Conservation (phyloP, 306 rosid genomes). For the Erythrophleum fordii region DNA sequence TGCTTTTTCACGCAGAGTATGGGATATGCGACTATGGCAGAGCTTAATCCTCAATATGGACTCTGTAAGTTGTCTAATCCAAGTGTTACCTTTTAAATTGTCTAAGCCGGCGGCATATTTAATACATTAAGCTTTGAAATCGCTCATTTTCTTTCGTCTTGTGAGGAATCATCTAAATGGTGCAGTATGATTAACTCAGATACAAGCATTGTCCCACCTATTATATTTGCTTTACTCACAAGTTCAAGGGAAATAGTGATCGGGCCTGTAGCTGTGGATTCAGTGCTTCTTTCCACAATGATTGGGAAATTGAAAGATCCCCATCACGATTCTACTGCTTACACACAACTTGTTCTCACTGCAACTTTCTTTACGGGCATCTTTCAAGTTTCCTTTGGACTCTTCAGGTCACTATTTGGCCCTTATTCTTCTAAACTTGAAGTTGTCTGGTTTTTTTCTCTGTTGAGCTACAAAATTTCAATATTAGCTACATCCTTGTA, state of each 20-base stretch:
- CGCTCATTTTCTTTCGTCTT: not conserved
- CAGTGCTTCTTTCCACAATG: not conserved
- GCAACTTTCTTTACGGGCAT: not conserved
- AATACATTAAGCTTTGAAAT: not conserved
- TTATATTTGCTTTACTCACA: not conserved
- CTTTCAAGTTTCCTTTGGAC: not conserved
- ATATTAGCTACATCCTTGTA: too few relatives aligned
- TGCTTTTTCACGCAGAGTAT: conserved; percentile 31
- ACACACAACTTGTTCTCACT: not conserved
- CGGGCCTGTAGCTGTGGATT: not conserved
- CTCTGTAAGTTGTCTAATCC: conserved; percentile 40
- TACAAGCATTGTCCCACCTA: conserved; percentile 1
- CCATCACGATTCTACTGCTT: not conserved
- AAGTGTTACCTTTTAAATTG: not conserved
- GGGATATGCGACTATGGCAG: conserved; percentile 50
- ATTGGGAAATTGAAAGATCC: conserved; percentile 1
- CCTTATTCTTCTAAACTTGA: not conserved
- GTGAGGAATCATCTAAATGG: not conserved
- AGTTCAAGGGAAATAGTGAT: conserved; percentile 12
- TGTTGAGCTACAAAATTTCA: not conserved
- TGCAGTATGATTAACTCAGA: not conserved
- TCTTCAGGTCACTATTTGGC: not conserved
- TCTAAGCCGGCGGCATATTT: not conserved
- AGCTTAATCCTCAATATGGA: conserved; percentile 51
- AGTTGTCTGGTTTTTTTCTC: not conserved